Conservation (phyloP, 2,329 filamentous ascomycete species). For the Sphaerulina musiva region DNA sequence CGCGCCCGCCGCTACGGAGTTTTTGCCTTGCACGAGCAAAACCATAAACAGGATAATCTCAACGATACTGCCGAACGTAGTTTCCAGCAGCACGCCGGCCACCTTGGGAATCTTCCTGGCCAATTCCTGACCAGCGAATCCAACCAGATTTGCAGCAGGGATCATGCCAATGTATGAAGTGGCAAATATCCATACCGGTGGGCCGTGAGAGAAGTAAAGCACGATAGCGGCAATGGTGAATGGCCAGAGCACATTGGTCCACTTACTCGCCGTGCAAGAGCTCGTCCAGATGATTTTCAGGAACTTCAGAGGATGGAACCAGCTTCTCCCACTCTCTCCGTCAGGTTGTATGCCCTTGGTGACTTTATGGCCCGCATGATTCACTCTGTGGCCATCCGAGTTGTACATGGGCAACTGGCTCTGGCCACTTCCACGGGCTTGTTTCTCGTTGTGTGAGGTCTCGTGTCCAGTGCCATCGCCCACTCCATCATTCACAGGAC, state of each 20-base stretch:
- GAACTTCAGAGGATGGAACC: constrained; percentile 42
- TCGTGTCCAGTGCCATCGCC: constrained; percentile 11
- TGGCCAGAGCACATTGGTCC: constrained; percentile 47
- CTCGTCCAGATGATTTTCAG: constrained; percentile 40
- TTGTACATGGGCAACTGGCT: constrained; percentile 23
- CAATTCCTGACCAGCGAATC: constrained; percentile 62
- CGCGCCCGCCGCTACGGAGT: background rate
- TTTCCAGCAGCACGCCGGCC: constrained; percentile 51
- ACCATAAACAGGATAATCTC: constrained; percentile 79
- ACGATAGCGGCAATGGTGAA: constrained; percentile 44
- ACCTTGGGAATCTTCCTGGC: constrained; percentile 70
- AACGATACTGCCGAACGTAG: constrained; percentile 61
- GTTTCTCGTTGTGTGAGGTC: constrained; percentile 13
- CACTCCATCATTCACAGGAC: constrained; percentile 13
- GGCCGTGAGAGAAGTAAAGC: constrained; percentile 38
- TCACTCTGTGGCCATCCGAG: constrained; percentile 31
- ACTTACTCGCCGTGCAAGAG: constrained; percentile 42
- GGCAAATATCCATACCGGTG: constrained; percentile 42
- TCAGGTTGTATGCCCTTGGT: constrained; percentile 40
- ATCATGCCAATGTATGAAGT: constrained; percentile 47
- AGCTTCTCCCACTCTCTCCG: constrained; percentile 43
- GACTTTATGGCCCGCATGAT: constrained; percentile 42
- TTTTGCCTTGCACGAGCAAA: constrained; percentile 45
- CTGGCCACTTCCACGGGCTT: constrained; percentile 6
- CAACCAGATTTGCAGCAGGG: constrained; percentile 46